Base-by-base conservation (phyloP, 371 early-diverging fungal genomes). In the Lichtheimia ornata region DNA sequence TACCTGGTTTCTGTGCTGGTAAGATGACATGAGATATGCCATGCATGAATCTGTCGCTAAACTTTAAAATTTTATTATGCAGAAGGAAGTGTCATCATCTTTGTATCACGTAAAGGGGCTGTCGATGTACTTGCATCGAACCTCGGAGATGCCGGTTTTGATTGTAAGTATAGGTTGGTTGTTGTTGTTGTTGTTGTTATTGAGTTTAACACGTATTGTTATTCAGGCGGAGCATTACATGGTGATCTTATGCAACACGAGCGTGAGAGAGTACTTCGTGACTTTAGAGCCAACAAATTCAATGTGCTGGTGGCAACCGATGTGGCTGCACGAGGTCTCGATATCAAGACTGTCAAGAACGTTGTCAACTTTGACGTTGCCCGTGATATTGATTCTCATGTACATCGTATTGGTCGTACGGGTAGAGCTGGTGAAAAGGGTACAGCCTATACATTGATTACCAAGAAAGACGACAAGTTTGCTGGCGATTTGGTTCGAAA, bases 231-330 rank as follows among this genome's bases (percentile, higher is more conserved):
- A 25, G 96, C 96, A 18, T 87, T 99, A 51, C 99, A 99, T 81
- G 99, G 99, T 47, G 98, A 99, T 84, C 93, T 98, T 85, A 79
- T 89, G 59, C 99, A 99, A 76, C 77, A 79, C 50, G 95, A 96
- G 69, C 92, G 99, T 70, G 97, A 97, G 63, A 88, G 91, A 66
- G 97, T 94, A 5, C 82, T 97, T 59, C 76, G 86, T 52, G 88
- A 93, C 65, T 96, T 95, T 81, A 88, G 87, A 56, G 56, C 64
- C 11, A 88, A 83, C 62, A 77, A 73, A 51, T 85, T 85, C 65
- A 81, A 89, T n/a, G 86, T 95, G 30, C 73, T 99, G 61, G 90
- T 99, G 50, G 99, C 99, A 3, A 99, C 99, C 0, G 99, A 99
- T 76, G 98, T 99, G 13, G 99, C 99, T 42, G 96, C 96, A 9